A percentile compares a stretch with the other conserved stretches of the same genome.
Evolutionary conservation across 257 asterid species (phyloP).

Genomic region (Nicotiana undulata): DNA sequence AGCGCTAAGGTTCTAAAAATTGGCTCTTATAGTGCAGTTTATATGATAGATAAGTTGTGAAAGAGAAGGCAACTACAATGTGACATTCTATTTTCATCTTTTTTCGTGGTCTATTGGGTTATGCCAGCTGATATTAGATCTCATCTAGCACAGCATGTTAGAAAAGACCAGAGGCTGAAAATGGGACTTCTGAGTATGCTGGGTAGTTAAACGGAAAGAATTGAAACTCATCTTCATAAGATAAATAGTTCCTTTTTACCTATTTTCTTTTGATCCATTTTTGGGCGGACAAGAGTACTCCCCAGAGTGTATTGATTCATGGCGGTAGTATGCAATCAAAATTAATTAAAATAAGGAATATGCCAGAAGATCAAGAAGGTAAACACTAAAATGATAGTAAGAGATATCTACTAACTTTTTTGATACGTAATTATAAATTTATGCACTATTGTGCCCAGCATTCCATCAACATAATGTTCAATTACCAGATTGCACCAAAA

Average conservation of each 20-base stretch:
- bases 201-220: neutral
- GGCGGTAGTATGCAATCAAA: neutral
- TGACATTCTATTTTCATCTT: neutral
- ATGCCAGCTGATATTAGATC: neutral
- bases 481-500: no score
- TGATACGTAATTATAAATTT: no score
- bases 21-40: neutral
- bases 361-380: neutral
- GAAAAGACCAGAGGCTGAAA: neutral
- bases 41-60: neutral
- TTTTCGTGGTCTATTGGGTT: neutral
- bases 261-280: neutral
- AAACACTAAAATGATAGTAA: neutral
- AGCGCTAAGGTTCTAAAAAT: no score
- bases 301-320: neutral
- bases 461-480: no score
- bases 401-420: neutral
- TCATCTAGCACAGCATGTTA: neutral
- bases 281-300: neutral
- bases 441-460: no score
- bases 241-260: neutral
- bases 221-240: neutral
- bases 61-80: neutral
- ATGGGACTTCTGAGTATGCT: neutral
- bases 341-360: neutral